Evolutionary conservation across 1,284 basidiomycete species (phyloP), one percentile per base, ranked within the genome.

Genomic region (Phellopilus nigrolimitatus): DNA sequence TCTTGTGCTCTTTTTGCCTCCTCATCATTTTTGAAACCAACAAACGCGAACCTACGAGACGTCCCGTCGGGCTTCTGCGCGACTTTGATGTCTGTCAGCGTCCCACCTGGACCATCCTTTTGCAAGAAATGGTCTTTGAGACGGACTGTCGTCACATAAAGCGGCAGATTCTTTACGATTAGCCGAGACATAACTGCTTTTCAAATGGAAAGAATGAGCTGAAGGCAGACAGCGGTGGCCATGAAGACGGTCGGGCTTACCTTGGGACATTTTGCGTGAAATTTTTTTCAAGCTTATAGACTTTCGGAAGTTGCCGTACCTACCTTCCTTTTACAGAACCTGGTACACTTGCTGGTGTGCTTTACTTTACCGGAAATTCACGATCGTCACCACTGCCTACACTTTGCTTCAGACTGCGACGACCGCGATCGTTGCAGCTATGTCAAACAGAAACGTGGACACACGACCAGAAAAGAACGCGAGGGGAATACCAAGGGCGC

Each of bases 401-500:
- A 2, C 28, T 24, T 25, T 43, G 24, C 22, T 43, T 27, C n/a
- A 25, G 21, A 12, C 28, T n/a, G 13, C 17, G 13, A 27, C 30
- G 27, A 24, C 24, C 22, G n/a, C 17, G 28, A 36, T 33, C 30
- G 13, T 13, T 2, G 28, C 15, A 40, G 2, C 30, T 31, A 78
- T 75, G 75, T 59, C 69, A 13, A 59, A 70, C 8, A 64, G 66
- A 56, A 60, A 68, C 46, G 64, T 75, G 45, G 73, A 75, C 47
- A 68, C 72, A 38, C 69, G 44, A 4, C 47, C 80, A 57, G 77
- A 83, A 62, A 82, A 83, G 62, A 97, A 95, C 62, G 83, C 92
- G 1, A 75, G 94, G 48, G 95, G 95, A 1, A 98, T 99, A 53
- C 95, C 95, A 10, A 84, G 87, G 66, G 95, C 95, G 3, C 91